Evolutionary conservation across 345 rosid genomes (phyloP), one percentile per base, ranked within the genome.

Genomic region (Eucalyptus pauciflora): DNA sequence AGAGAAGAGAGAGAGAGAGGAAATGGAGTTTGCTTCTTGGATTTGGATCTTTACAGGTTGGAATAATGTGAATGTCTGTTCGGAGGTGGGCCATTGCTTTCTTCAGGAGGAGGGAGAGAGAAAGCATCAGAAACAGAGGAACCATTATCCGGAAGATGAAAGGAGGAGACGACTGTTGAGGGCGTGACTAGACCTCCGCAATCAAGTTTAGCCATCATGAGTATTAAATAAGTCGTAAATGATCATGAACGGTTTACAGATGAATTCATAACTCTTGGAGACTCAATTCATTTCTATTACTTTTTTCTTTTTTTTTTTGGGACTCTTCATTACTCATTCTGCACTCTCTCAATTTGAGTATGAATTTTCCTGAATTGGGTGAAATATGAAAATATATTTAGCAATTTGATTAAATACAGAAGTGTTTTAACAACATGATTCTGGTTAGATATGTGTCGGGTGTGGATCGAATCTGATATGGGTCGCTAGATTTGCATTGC

Each of bases 401-500:
- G 13, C 62, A 56, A 56, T 56, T 56, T 22, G 13, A 24, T 56
- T 56, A 56, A 56, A 56, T 4, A 10, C 29, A 5, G 0, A 1
- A 56, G 62, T 56, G 1, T 56, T 56, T 56, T 9, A 56, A 12
- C 5, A 56, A 24, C 1, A 56, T 10, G 5, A 24, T 22, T 56
- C 0, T 8, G 27, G 2, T 4, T 56, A 56, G 5, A 10, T 24
- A 56, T 56, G 62, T 24, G 6, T 56, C 10, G 0, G 6, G 29
- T 0, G 29, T 24, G 1, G 29, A 56, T 56, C 10, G 0, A 24
- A 56, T 56, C 1, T 9, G 6, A 56, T 24, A 24, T 56, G 62
- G 0, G 5, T 2, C 1, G 6, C 1, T 56, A 56, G 25, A 8
- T 24, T 56, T 56, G 12, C 1, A 56, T 56, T 8, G 5, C 0